Percentiles rank a stretch among this genome's conserved stretches.
These are phyloP conservation scores for Sungouiozyma ichnusensis DNA, from an alignment of 805 yeast species.

Conservation along the genomic window DNA sequence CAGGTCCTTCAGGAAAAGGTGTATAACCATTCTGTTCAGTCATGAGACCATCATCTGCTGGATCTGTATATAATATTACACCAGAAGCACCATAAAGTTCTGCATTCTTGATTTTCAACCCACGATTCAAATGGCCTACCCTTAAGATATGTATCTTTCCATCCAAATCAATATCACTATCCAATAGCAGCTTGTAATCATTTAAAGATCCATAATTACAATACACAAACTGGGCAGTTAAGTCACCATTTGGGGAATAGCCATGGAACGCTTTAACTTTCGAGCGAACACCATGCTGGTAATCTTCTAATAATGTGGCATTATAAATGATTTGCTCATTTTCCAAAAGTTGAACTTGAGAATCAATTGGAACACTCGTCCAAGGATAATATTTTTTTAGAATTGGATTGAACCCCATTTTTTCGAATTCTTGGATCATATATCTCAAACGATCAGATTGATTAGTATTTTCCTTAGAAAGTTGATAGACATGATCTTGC, in stretches of 20 bases:
- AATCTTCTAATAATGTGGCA: conserved; percentile 44
- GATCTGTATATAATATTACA: conserved; percentile 35
- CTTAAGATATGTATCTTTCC: conserved; percentile 54
- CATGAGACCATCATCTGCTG: conserved; percentile 46
- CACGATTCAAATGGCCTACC: conserved; percentile 39
- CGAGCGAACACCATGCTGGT: conserved; percentile 30
- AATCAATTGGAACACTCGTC: conserved; percentile 42
- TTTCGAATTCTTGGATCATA: conserved; percentile 39
- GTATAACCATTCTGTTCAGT: conserved; percentile 46
- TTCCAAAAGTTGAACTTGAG: conserved; percentile 28
- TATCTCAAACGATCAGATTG: conserved; percentile 36
- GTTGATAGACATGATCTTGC: conserved; percentile 18
- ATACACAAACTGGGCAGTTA: conserved; percentile 43
- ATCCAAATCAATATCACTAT: conserved; percentile 34
- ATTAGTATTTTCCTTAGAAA: conserved; percentile 6
- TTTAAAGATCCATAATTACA: conserved; percentile 49
- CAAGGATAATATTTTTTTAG: conserved; percentile 49
- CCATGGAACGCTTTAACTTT: conserved; percentile 46
- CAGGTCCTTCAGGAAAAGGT: conserved; percentile 55
- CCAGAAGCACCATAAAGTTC: conserved; percentile 53
- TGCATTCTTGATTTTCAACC: conserved; percentile 52
- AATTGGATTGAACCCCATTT: conserved; percentile 40
- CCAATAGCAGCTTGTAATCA: conserved; percentile 39
- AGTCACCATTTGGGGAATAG: conserved; percentile 55
- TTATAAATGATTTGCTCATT: conserved; percentile 33